Evolutionary conservation across 2,329 filamentous ascomycete species (phyloP), one percentile per base, ranked within the genome.

Genomic region (Penicillium paneum): DNA sequence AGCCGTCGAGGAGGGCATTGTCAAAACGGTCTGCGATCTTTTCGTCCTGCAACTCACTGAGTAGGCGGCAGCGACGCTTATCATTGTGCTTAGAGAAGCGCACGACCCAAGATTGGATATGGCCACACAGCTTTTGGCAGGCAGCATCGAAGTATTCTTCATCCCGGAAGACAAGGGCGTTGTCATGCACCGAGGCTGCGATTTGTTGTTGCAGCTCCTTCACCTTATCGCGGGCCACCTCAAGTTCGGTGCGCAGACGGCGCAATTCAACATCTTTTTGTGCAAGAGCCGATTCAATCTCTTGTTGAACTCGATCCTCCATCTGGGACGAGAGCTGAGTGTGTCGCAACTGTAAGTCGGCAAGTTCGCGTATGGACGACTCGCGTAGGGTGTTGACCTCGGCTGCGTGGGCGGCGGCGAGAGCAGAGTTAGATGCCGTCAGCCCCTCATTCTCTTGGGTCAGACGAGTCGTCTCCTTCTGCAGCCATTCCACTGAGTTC

Each of bases 41-140:
- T 68, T 97, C 91, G 68, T 96, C 90, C 54, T 88, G 87, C 67
- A 99, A 85, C 70, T 97, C 90, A 57, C 81, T 86, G 11, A 91
- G 92, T 39, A 90, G 76, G 54, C 91, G 89, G 72, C 91, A 97
- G 54, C 90, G 83, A 64, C 90, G 88, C 78, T 91, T 90, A 74
- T 97, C 93, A 45, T 92, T 97, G 75, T 95, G 94, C 72, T 97
- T 97, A 64, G 92, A 97, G 79, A 99, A 99, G 68, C 94, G 90
- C 63, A 97, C 78, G 47, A 99, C 91, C 94, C 94, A 99, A 76
- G 96, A 91, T 72, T 97, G 92, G 39, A 97, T 91, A 71, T 97
- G 92, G 64, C 93, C 89, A 75, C 91, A 99, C 41, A 99, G 85
- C 73, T 95, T 89, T 72, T 97, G 91, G 71, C 94, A 99, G 39